A percentile compares a stretch with the other conserved stretches of the same genome.
phyloP scores from a whole-genome alignment of 2,329 filamentous ascomycete genomes.

The Fusarium hainanense region DNA sequence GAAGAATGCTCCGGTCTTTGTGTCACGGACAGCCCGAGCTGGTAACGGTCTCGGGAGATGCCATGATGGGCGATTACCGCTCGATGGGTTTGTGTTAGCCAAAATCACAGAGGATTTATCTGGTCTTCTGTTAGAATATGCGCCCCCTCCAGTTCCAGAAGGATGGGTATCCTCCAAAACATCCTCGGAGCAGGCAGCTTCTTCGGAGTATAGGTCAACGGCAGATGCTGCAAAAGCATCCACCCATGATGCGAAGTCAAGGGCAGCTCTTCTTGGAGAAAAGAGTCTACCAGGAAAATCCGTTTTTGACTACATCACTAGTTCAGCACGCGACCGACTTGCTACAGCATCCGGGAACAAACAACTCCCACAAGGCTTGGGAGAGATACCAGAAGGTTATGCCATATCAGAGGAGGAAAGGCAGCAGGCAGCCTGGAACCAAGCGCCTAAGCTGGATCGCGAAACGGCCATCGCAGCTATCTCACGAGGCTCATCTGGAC shows the following conservation, averaged over 20 bases:
- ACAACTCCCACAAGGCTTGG: conserved; percentile 80
- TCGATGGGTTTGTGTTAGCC: conserved; percentile 83
- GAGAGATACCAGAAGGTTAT: conserved; percentile 77
- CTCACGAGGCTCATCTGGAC: conserved; percentile 71
- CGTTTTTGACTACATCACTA: conserved; percentile 90
- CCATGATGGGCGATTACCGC: conserved; percentile 82
- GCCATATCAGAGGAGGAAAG: conserved; percentile 72
- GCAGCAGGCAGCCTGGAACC: conserved; percentile 66
- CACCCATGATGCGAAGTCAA: conserved; percentile 76
- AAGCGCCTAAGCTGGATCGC: conserved; percentile 73
- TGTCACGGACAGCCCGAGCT: conserved; percentile 65
- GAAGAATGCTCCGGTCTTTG: conserved; percentile 77
- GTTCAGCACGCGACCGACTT: conserved; percentile 80
- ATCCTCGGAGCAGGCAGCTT: conserved; percentile 3
- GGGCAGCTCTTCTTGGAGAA: conserved; percentile 86
- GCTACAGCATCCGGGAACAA: conserved; percentile 78
- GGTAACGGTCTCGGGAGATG: conserved; percentile 67
- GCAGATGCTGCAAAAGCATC: conserved; percentile 83
- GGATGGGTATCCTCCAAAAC: conserved; percentile 77
- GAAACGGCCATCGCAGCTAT: conserved; percentile 76
- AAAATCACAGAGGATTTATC: conserved; percentile 57
- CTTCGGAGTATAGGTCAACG: conserved; percentile 68
- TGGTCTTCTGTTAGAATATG: conserved; percentile 57
- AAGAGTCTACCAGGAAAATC: conserved; percentile 85
- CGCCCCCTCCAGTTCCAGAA: conserved; percentile 73